phyloP scores from a whole-genome alignment of 2,329 filamentous ascomycete genomes.

The Juglanconis sp. region DNA sequence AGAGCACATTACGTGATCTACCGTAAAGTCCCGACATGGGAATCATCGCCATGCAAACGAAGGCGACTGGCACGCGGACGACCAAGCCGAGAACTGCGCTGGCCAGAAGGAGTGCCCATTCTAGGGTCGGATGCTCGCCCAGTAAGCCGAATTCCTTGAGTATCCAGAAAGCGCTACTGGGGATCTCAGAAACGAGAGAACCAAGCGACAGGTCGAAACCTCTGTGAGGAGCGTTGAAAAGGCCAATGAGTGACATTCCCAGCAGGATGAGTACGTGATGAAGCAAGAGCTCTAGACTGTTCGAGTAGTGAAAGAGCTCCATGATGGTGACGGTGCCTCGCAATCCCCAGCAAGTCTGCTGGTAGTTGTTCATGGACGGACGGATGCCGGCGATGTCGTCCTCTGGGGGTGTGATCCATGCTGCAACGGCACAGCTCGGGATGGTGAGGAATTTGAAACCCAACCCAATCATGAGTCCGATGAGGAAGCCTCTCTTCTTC shows the following conservation, averaged over 20 bases:
- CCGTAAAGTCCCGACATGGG: conserved; percentile 7
- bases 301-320: conserved; percentile 20
- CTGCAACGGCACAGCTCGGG: conserved; percentile 17
- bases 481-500: conserved; percentile 19
- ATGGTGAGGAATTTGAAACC: conserved; percentile 21
- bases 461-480: conserved; percentile 20
- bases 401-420: conserved; percentile 20
- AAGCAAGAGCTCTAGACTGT: conserved; percentile 21
- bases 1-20: background rate
- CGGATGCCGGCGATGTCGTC: conserved; percentile 21
- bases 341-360: conserved; percentile 24
- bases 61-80: conserved; percentile 4
- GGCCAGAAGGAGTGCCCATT: conserved; percentile 10
- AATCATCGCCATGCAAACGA: conserved; percentile 9
- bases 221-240: conserved; percentile 19
- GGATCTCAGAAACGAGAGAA: conserved; percentile 20
- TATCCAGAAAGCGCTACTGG: conserved; percentile 16
- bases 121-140: background rate
- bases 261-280: conserved; percentile 22
- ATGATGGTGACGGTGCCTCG: conserved; percentile 21
- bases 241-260: conserved; percentile 17
- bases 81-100: background rate
- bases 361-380: conserved; percentile 18
- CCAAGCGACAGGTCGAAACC: conserved; percentile 21
- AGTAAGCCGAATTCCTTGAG: conserved; percentile 18